A percentile compares a stretch with the other conserved stretches of the same genome.
phyloP scores from a whole-genome alignment of 495 filamentous ascomycete species.

The Hypoxylon perforatum region DNA sequence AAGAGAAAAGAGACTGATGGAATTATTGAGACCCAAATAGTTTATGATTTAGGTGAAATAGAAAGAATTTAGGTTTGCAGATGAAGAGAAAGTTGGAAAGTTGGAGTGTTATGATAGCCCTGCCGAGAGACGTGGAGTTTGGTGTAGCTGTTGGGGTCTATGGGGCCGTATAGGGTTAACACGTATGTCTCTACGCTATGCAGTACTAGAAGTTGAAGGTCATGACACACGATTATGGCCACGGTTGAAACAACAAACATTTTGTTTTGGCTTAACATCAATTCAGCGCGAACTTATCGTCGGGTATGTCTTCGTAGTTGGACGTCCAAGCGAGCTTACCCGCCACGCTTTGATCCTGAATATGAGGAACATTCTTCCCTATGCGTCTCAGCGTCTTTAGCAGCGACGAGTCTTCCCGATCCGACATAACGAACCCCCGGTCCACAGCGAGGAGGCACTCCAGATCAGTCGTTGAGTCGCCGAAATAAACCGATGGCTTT shows the following conservation, averaged over 20 bases:
- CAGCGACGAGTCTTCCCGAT: slow-evolving; percentile 48
- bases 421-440: slow-evolving; percentile 52
- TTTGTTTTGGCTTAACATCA: not conserved
- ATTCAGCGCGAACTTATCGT: slow-evolving; percentile 11
- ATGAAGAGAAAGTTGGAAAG: too few species aligned
- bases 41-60: too few species aligned
- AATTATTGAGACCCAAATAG: too few species aligned
- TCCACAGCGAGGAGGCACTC: slow-evolving; percentile 53
- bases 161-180: too few species aligned
- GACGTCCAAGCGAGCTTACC: slow-evolving; percentile 30
- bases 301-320: slow-evolving; percentile 35
- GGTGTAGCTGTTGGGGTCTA: too few species aligned
- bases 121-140: too few species aligned
- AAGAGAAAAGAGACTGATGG: too few species aligned
- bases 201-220: not conserved
- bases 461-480: slow-evolving; percentile 51
- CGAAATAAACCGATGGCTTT: slow-evolving; percentile 44
- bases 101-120: too few species aligned
- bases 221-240: not conserved
- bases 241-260: not conserved
- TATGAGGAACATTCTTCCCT: slow-evolving; percentile 50
- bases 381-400: slow-evolving; percentile 50
- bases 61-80: too few species aligned
- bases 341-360: slow-evolving; percentile 27
- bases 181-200: too few species aligned